These are phyloP conservation scores for Backusella westeae DNA, from an alignment of 192 early-diverging fungal genomes.

Conservation along the genomic window DNA sequence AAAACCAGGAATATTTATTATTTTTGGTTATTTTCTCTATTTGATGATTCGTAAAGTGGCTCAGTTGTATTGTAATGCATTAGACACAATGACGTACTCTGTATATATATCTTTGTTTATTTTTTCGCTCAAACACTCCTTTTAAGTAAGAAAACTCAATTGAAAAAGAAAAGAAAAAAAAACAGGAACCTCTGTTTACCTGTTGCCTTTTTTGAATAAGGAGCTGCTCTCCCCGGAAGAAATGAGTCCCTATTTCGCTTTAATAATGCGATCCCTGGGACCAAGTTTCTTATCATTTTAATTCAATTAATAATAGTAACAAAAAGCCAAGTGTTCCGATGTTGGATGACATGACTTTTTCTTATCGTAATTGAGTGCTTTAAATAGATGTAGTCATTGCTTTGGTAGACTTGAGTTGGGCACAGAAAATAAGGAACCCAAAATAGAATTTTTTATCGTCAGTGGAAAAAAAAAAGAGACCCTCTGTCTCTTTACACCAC, in stretches of 20 bases:
- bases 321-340: not conserved
- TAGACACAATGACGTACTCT: not conserved
- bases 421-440: not conserved
- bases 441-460: not conserved
- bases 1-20: not conserved
- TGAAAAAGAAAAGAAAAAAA: not conserved
- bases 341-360: not conserved
- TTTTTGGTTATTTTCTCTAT: not conserved
- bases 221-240: not conserved
- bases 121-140: not conserved
- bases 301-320: not conserved
- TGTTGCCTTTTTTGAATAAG: conserved; percentile 8
- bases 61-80: not conserved
- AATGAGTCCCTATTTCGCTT: not conserved
- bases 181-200: not conserved
- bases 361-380: not conserved
- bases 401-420: not conserved
- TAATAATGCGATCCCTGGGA: not conserved
- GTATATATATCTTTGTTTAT: not conserved
- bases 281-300: not conserved
- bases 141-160: not conserved
- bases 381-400: not conserved
- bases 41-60: not conserved
- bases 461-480: not conserved
- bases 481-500: not conserved